Evolutionary conservation across 2,329 filamentous ascomycete genomes (phyloP).

Genomic region (Talaromyces sp.): DNA sequence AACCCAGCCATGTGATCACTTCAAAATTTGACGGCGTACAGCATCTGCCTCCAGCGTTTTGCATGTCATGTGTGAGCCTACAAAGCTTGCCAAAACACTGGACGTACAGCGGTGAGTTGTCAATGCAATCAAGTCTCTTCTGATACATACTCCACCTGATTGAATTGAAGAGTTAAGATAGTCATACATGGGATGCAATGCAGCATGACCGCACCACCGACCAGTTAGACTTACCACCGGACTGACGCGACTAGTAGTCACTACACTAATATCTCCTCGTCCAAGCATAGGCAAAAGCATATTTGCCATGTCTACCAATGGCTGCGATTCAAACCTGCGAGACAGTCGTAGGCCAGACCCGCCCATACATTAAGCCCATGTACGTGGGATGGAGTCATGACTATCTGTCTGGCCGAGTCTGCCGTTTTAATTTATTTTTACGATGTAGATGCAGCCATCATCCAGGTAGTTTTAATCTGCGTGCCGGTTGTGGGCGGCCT

Average conservation of each 20-base stretch:
- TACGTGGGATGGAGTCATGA: slow-evolving; percentile 3
- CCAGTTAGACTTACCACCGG: slow-evolving; percentile 1
- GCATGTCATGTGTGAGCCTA: neutral
- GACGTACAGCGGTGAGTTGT: slow-evolving; percentile 3
- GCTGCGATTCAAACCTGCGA: neutral
- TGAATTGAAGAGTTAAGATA: neutral
- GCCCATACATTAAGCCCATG: neutral
- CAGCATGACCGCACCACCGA: slow-evolving; percentile 7
- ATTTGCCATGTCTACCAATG: neutral
- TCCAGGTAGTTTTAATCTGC: neutral
- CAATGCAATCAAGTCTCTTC: neutral
- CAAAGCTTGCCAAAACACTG: neutral
- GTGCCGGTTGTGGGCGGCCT: neutral
- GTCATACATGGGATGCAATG: slow-evolving; percentile 6
- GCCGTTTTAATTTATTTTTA: neutral
- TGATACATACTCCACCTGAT: neutral
- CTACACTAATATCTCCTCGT: neutral
- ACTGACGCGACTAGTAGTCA: neutral
- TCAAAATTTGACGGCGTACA: neutral
- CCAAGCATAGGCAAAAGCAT: slow-evolving; percentile 3
- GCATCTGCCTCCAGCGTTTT: neutral
- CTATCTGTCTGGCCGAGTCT: neutral
- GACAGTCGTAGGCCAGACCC: slow-evolving; percentile 6
- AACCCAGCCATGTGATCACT: slow-evolving; percentile 7
- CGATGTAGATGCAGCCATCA: neutral